These are phyloP conservation scores for Penium margaritaceum DNA, from an alignment of 139 green algal species.

Conservation along the genomic window DNA sequence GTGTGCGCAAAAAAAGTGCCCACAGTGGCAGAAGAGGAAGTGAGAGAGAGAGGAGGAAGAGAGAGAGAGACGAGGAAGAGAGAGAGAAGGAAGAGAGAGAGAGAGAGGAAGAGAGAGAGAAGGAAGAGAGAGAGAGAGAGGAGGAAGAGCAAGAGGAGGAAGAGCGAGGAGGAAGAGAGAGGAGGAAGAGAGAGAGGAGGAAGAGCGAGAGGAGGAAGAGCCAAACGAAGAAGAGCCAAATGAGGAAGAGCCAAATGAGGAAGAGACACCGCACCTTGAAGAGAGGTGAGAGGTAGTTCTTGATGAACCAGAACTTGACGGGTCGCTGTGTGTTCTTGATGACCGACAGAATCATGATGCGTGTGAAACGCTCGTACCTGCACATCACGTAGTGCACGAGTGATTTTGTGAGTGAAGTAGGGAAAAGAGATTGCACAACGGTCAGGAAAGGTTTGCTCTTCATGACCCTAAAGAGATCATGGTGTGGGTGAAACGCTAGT, in stretches of 20 bases:
- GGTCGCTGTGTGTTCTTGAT: slow-evolving; percentile 72
- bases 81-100: not conserved
- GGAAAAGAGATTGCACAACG: not conserved
- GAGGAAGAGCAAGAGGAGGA: not conserved
- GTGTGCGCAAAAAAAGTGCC: too few relatives aligned
- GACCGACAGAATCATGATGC: slow-evolving; percentile 95
- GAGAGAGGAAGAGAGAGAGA: not conserved
- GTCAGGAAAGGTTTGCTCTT: too few relatives aligned
- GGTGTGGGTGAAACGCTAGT: too few relatives aligned
- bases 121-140: not conserved
- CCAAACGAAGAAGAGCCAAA: not conserved
- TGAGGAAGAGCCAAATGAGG: not conserved
- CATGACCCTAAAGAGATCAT: too few relatives aligned
- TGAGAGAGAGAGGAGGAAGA: too few relatives aligned
- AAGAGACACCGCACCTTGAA: slow-evolving; percentile 42
- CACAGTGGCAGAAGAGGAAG: too few relatives aligned
- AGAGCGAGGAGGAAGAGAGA: not conserved
- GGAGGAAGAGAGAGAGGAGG: not conserved
- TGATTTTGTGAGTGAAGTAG: not conserved
- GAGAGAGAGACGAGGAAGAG: too few relatives aligned
- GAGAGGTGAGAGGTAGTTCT: slow-evolving; percentile 92
- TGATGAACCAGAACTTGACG: slow-evolving; percentile 99
- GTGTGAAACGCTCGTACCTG: slow-evolving; percentile 91
- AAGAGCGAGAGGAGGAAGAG: not conserved
- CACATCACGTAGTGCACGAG: too few relatives aligned